Conservation (phyloP, 495 filamentous ascomycete genomes). For the Hypoxylon intermedium region DNA sequence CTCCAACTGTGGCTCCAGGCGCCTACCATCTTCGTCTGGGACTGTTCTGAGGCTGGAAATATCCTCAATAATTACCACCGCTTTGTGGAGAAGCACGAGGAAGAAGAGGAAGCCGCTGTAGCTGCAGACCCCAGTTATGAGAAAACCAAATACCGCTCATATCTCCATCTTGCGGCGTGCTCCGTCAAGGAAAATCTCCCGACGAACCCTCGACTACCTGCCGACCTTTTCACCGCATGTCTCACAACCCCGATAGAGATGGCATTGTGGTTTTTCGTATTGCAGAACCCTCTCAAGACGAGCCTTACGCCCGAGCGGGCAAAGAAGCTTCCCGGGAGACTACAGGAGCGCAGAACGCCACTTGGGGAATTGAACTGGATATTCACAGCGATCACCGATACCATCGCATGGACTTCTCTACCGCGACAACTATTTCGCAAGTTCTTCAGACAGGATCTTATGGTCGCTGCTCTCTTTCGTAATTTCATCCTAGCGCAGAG, state of each 20-base stretch:
- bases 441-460: constrained; percentile 96
- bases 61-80: constrained; percentile 94
- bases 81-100: constrained; percentile 91
- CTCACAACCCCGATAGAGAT: constrained; percentile 97
- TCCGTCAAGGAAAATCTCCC: constrained; percentile 87
- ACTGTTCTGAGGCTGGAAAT: constrained; percentile 94
- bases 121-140: constrained; percentile 76
- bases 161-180: constrained; percentile 93
- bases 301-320: constrained; percentile 80
- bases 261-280: constrained; percentile 89
- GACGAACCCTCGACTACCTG: constrained; percentile 93
- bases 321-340: constrained; percentile 77
- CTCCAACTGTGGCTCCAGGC: constrained; percentile 95
- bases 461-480: constrained; percentile 96
- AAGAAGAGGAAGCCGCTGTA: constrained; percentile 76
- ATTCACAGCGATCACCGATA: constrained; percentile 98
- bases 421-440: constrained; percentile 91
- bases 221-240: constrained; percentile 95
- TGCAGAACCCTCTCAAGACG: constrained; percentile 86
- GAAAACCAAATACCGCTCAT: constrained; percentile 67
- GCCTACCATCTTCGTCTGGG: constrained; percentile 95
- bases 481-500: constrained; percentile 95
- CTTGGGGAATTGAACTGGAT: constrained; percentile 99
- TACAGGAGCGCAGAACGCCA: constrained; percentile 93
- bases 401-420: constrained; percentile 96